Evolutionary conservation across 495 filamentous ascomycete species (phyloP), one percentile per base, ranked within the genome.

Genomic region (Copromyces sp.): DNA sequence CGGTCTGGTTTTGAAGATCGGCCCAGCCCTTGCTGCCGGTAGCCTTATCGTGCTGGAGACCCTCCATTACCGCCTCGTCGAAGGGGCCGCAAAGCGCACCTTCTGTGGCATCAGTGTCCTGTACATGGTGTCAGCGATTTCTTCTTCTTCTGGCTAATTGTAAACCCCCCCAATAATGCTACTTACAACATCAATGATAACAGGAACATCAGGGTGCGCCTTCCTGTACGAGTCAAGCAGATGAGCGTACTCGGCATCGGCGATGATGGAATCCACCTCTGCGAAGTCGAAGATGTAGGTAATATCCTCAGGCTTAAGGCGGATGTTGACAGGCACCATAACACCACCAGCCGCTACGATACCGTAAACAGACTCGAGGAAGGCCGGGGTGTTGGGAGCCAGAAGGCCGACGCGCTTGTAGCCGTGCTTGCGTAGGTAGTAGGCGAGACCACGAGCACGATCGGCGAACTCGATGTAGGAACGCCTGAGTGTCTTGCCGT

Each of bases 331-430:
- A 8, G 89, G 89, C 73, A 97, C 90, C 75, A 93, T 74, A 11
- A 97, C 86, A 11, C 84, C 93, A 9, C 94, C 94, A 3, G 93
- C 94, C 32, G 94, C 95, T 2, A 89, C 90, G 77, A 98, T 92
- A 7, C 92, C 95, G 76, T 94, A 99, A 68, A 98, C 91, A 3
- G 88, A 86, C 81, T 98, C 95, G 24, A 98, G 83, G 79, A 98
- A 98, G 0, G 94, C 95, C 3, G 95, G 95, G 6, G 95, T 99
- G 79, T 99, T 99, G 2, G 96, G 90, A 29, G 88, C 89, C 5
- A 99, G 85, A 45, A 99, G 90, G 6, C 95, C 95, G 2, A 90
- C 87, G 71, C 91, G 87, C 78, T 88, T 90, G 76, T 87, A 88
- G 9, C 85, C 86, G 71, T 91, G 86, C 77, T 93, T 92, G 65